phyloP scores from a whole-genome alignment of 1,139 yeast species.

The Debaryomyces coudertii region DNA sequence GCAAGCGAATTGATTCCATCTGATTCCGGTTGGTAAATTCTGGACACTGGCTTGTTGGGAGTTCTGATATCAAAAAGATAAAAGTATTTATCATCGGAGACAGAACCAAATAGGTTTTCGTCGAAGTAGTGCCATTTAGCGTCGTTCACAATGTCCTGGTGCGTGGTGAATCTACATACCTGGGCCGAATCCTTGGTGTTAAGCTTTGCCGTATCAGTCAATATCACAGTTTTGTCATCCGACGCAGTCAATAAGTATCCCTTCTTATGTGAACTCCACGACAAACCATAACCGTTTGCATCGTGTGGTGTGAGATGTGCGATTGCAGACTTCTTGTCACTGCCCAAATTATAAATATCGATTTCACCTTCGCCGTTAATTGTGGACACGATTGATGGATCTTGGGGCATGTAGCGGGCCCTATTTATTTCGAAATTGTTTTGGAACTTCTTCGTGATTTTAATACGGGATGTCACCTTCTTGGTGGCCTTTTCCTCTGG shows the following conservation, averaged over 20 bases:
- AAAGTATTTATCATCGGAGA: conserved; percentile 63
- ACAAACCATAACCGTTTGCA: conserved; percentile 72
- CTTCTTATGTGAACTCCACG: conserved; percentile 56
- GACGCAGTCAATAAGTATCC: conserved; percentile 62
- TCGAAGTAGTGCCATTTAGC: conserved; percentile 67
- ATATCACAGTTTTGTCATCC: conserved; percentile 63
- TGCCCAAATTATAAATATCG: conserved; percentile 57
- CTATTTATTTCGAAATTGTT: conserved; percentile 70
- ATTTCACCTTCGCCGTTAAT: conserved; percentile 78
- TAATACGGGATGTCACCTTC: conserved; percentile 53
- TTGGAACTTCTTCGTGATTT: conserved; percentile 59
- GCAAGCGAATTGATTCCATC: conserved; percentile 63
- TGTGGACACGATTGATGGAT: conserved; percentile 69
- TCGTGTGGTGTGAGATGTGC: conserved; percentile 55
- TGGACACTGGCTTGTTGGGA: conserved; percentile 26
- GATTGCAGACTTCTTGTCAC: conserved; percentile 26
- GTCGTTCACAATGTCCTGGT: conserved; percentile 68
- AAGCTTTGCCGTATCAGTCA: conserved; percentile 51
- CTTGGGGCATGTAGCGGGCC: conserved; percentile 81
- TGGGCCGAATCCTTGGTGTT: conserved; percentile 14
- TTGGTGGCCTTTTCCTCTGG: conserved; percentile 23
- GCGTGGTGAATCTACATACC: conserved; percentile 36
- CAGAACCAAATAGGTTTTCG: conserved; percentile 61
- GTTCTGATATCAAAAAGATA: conserved; percentile 48
- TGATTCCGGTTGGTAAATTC: conserved; percentile 35